Evolutionary conservation across 2,329 filamentous ascomycete species (phyloP), one percentile per base, ranked within the genome.

Genomic region (Aureobasidium namibiae): DNA sequence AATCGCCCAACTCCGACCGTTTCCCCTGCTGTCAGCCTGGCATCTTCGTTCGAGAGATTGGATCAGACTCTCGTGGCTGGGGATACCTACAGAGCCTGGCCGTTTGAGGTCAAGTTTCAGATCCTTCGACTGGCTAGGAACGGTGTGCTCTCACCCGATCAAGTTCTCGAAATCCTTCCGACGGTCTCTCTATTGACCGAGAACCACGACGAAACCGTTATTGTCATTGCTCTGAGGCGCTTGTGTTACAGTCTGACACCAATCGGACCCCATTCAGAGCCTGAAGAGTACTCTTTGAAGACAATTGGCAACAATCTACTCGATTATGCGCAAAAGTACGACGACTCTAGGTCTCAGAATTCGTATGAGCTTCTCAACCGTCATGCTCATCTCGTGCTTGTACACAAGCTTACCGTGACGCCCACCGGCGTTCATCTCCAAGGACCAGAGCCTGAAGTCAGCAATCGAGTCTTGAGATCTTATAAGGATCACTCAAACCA

Each of bases 401-500:
- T 74, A 8, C 69, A 74, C 60, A 68, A 67, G 39, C 63, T 70
- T 2, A 50, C 68, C 1, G 63, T 75, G n/a, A 78, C 75, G 1
- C 76, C 75, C 1, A 69, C 72, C 1, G 72, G 72, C 7, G 60
- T 65, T 41, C 68, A 74, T 62, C 68, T 80, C 4, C 71, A 74
- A 59, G 78, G 78, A 0, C 78, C 78, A 3, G 73, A 75, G 21
- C 74, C 81, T 0, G 88, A 90, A 67, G 81, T 81, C 7, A 85
- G 83, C 61, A 91, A 91, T 66, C 78, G 87, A 4, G 82, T 92
- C 3, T 73, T 92, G 16, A 81, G 88, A n/a, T 82, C 82, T 63
- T 89, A 85, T 63, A 70, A 78, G 0, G 66, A 79, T 0, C 76
- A 84, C 59, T 79, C 79, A 1, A 82, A 88, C 46, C 78, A 80